Percentiles rank a stretch among this genome's conserved stretches.
Conservation (phyloP, 2,329 filamentous ascomycete species). For the Drechslerella coelobrocha region DNA sequence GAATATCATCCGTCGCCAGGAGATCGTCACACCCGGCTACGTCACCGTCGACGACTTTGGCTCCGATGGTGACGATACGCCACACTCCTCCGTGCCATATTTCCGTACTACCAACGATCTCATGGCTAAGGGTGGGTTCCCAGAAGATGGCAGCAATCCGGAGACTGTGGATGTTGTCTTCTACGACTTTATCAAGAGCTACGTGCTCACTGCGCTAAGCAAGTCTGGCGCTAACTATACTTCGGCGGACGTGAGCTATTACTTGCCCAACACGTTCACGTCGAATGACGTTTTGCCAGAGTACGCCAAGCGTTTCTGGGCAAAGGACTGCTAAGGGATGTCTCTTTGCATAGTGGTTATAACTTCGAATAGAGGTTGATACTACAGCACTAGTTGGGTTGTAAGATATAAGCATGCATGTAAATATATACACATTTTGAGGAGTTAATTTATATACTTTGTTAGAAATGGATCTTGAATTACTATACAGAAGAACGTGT, state of each 20-base stretch:
- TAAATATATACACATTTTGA: too few species aligned
- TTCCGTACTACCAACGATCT: conserved; percentile 85
- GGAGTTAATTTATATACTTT: too few species aligned
- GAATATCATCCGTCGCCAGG: conserved; percentile 59
- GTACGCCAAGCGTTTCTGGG: conserved; percentile 33
- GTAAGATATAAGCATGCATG: too few species aligned
- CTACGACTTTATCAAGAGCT: conserved; percentile 86
- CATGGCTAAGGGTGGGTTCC: conserved; percentile 71
- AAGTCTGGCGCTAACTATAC: conserved; percentile 34
- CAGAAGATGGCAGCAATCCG: conserved; percentile 63
- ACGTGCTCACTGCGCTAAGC: conserved; percentile 65
- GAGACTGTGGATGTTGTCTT: conserved; percentile 86
- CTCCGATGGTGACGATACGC: conserved; percentile 84
- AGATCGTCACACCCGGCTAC: conserved; percentile 72
- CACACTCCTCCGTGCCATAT: conserved; percentile 76
- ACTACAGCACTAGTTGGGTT: too few species aligned
- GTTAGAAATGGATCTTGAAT: too few species aligned
- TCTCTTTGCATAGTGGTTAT: conserved; percentile 12
- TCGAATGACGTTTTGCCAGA: conserved; percentile 47
- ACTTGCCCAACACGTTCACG: conserved; percentile 32
- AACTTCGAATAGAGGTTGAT: too few species aligned
- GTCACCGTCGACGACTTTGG: conserved; percentile 87
- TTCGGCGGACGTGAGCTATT: conserved; percentile 12
- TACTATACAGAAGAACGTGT: not conserved
- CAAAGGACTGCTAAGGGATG: conserved; percentile 37